Base-by-base conservation (phyloP, 2,329 filamentous ascomycete genomes). In the Didymella sp. region DNA sequence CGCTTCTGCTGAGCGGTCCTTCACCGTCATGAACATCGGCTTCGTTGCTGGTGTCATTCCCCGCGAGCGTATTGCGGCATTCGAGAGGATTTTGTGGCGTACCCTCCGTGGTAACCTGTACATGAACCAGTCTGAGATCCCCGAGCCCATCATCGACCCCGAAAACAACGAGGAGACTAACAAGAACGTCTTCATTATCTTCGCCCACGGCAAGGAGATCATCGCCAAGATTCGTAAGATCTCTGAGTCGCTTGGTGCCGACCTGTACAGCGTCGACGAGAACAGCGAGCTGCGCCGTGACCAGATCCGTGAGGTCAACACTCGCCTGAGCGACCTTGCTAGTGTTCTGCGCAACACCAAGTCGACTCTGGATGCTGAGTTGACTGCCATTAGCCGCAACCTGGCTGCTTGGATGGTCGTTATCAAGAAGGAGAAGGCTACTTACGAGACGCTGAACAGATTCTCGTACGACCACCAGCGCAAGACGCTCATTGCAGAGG, bases 141-240 rank as follows among this genome's bases (percentile, higher is more conserved):
- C 92, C 7, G 94, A 99, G 76, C 87, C 91, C 33, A 89, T 99
- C 67, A 84, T 96, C 75, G 91, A 99, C 76, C 94, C 95, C 15
- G 85, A 89, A 73, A 96, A 87, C 80, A 97, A 98, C 76, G 94
- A 98, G 79, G 84, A 91, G 63, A 85, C 96, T 68, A 87, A 90
- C 82, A 99, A 99, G 87, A 99, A 97, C 69, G 95, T 99, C 53
- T 99, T 99, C 73, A 94, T 99, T 73, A 99, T 99, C 77, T 99
- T 99, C 70, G 95, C 95, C 12, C 95, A 99, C 73, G 95, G 95
- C 74, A 96, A 96, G 79, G 94, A 98, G 78, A 96, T 99, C 67
- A 88, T 99, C 70, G 91, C 93, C 73, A 99, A 99, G 87, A 98
- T 99, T 74, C 88, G 95, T 73, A 98, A 97, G 85, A 98, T 99